These are phyloP conservation scores for Tolypocladium inflatum DNA, from an alignment of 2,329 filamentous ascomycete species.

Conservation along the genomic window DNA sequence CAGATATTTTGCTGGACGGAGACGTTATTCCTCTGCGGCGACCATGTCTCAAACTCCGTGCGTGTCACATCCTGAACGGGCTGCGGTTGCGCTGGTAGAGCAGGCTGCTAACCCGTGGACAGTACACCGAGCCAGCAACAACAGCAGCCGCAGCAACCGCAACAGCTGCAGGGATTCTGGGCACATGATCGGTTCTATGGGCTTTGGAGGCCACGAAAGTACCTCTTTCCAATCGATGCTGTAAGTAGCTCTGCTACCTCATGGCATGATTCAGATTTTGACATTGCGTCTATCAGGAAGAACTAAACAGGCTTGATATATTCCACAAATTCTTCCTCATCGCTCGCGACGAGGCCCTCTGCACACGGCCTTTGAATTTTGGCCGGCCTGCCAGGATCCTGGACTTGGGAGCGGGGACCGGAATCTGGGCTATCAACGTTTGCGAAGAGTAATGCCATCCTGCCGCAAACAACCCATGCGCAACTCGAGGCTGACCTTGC, in stretches of 20 bases:
- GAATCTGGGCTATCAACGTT: constrained; percentile 86
- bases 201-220: constrained; percentile 56
- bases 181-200: constrained; percentile 66
- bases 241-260: constrained; percentile 28
- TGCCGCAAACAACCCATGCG: neutral
- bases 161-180: constrained; percentile 17
- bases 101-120: neutral
- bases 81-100: neutral
- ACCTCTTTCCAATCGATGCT: constrained; percentile 71
- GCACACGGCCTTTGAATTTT: constrained; percentile 8
- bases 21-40: neutral
- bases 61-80: neutral
- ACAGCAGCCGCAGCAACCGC: neutral
- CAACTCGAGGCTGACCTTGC: neutral
- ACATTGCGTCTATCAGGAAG: constrained; percentile 35
- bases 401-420: constrained; percentile 75
- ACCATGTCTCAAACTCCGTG: constrained; percentile 2
- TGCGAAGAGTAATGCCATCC: constrained; percentile 49
- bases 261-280: neutral
- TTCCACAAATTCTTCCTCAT: constrained; percentile 69
- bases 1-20: neutral
- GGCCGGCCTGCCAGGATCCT: constrained; percentile 32
- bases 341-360: constrained; percentile 39
- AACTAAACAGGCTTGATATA: constrained; percentile 71
- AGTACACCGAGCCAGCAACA: neutral